Evolutionary conservation across 495 filamentous ascomycete species (phyloP), one percentile per base, ranked within the genome.

Genomic region (Rhizodiscina lignyota): DNA sequence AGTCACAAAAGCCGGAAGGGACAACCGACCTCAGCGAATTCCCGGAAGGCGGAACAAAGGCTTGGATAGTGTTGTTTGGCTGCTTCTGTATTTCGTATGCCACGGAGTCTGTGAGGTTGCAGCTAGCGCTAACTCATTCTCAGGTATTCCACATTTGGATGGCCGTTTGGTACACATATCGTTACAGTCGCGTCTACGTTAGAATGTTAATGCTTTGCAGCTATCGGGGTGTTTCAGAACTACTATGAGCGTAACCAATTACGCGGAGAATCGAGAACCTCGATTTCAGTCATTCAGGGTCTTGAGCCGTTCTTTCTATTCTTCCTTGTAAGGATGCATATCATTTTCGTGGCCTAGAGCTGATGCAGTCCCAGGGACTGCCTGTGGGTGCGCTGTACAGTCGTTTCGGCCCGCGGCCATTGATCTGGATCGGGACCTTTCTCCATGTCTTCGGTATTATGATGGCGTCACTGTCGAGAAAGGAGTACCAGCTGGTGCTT

Each of bases 31-130:
- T n/a, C n/a, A n/a, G n/a, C n/a, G n/a, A n/a, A n/a, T n/a, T n/a
- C 30, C 77, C 76, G 4, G 77, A 83, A 53, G 76, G 76, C 30
- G 78, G 78, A 1, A 19, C 60, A 4, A 51, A 67, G 37, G 78
- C 78, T n/a, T 83, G 78, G 74, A 49, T 73, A 21, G 63, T 64
- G 0, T 75, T 83, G 0, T 41, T 69, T 1, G 77, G 79, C 32
- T 70, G 63, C 2, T 80, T 72, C 54, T 70, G 63, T 29, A 64
- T 62, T 26, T 47, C 80, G 31, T 79, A 79, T 48, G 69, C 66
- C 35, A 69, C 66, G n/a, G n/a, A n/a, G n/a, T n/a, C n/a, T n/a
- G n/a, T n/a, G n/a, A n/a, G n/a, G n/a, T 77, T 30, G 77, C 77
- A 45, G 59, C n/a, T n/a, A n/a, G n/a, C n/a, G n/a, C n/a, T n/a